Evolutionary conservation across 371 early-diverging fungal genomes (phyloP).

Genomic region (Zychaea mexicana): DNA sequence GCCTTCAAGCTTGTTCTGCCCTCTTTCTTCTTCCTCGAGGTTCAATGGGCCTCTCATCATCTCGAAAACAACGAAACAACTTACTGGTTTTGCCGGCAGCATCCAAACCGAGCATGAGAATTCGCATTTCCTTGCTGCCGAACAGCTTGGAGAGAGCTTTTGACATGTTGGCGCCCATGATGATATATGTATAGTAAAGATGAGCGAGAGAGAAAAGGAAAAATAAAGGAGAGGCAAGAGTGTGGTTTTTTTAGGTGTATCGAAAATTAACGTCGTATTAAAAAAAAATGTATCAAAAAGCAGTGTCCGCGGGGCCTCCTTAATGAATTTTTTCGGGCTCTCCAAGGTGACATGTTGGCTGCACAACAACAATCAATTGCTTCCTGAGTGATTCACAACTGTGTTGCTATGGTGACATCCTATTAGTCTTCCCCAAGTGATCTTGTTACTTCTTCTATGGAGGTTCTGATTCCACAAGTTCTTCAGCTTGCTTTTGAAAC

Average conservation of each 20-base stretch:
- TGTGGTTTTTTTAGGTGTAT: neutral
- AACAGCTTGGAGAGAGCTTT: constrained; percentile 67
- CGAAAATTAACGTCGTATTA: constrained; percentile 13
- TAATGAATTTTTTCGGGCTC: neutral
- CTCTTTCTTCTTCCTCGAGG: neutral
- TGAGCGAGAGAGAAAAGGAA: constrained; percentile 19
- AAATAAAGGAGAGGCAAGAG: constrained; percentile 16
- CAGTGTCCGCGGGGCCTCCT: neutral
- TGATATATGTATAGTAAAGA: constrained; percentile 11
- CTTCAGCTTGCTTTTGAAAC: too few relatives aligned
- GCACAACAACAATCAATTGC: too few relatives aligned
- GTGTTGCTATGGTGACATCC: too few relatives aligned
- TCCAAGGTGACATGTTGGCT: too few relatives aligned
- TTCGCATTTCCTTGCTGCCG: constrained; percentile 88
- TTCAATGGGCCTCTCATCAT: neutral
- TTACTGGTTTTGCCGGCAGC: constrained; percentile 94
- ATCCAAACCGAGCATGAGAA: constrained; percentile 91
- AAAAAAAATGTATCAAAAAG: neutral
- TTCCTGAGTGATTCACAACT: too few relatives aligned
- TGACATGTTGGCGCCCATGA: constrained; percentile 62
- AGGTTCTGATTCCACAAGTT: too few relatives aligned
- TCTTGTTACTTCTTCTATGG: too few relatives aligned
- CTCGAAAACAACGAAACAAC: constrained; percentile 15
- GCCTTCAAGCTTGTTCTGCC: neutral
- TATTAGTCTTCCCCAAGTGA: too few relatives aligned